These are phyloP conservation scores for Annulohypoxylon nitens DNA, from an alignment of 495 filamentous ascomycete genomes.

Conservation along the genomic window DNA sequence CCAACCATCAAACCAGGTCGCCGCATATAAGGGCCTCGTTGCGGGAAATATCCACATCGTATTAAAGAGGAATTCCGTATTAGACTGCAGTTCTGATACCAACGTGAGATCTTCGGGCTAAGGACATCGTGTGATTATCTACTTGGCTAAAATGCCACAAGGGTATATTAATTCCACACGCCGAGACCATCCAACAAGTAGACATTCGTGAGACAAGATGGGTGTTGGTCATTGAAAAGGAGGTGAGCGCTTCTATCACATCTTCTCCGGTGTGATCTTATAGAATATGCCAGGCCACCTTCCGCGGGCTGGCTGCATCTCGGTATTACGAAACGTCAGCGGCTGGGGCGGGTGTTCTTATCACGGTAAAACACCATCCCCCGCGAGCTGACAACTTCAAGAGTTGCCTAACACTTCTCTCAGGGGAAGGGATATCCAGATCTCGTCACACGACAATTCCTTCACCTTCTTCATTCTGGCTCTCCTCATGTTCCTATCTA, in stretches of 20 bases:
- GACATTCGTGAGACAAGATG: slow-evolving; percentile 69
- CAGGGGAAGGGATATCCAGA: slow-evolving; percentile 96
- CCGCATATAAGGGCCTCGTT: slow-evolving; percentile 71
- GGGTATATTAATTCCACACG: slow-evolving; percentile 76
- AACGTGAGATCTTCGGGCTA: slow-evolving; percentile 35
- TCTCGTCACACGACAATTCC: slow-evolving; percentile 80
- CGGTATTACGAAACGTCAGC: slow-evolving; percentile 64
- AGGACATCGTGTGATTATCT: background rate
- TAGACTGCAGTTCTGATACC: slow-evolving; percentile 51
- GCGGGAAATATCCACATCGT: slow-evolving; percentile 49
- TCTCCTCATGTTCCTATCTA: slow-evolving; percentile 65
- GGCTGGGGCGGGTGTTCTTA: slow-evolving; percentile 71
- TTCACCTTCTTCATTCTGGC: slow-evolving; percentile 59
- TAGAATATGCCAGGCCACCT: slow-evolving; percentile 73
- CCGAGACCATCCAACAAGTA: slow-evolving; percentile 65
- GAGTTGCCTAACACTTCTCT: slow-evolving; percentile 52
- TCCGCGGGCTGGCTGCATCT: slow-evolving; percentile 73
- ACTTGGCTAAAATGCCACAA: slow-evolving; percentile 48
- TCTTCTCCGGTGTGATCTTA: background rate
- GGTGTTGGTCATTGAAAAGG: slow-evolving; percentile 93
- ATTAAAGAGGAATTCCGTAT: slow-evolving; percentile 41
- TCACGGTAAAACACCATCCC: slow-evolving; percentile 68
- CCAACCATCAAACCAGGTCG: slow-evolving; percentile 59
- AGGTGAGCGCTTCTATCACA: slow-evolving; percentile 65
- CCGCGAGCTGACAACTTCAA: slow-evolving; percentile 35